These are phyloP conservation scores for Huiozyma sinensis DNA, from an alignment of 805 yeast species.

Conservation along the genomic window DNA sequence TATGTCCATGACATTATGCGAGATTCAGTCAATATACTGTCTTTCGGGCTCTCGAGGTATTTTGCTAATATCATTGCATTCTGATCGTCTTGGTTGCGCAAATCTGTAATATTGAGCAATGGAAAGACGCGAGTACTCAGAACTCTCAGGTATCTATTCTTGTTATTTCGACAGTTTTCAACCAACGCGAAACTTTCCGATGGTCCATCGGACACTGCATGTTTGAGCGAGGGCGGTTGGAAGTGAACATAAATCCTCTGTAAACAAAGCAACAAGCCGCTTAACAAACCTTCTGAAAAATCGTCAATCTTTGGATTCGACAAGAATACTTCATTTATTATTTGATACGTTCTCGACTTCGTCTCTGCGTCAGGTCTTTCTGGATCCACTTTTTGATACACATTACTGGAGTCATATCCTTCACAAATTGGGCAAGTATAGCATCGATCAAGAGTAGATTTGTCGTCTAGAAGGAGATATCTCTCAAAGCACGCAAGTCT, in stretches of 20 bases:
- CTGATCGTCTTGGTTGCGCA: slow-evolving; percentile 31
- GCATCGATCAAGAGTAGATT: neutral
- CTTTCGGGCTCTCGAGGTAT: slow-evolving; percentile 29
- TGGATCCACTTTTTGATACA: slow-evolving; percentile 14
- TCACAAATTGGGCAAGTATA: slow-evolving; percentile 16
- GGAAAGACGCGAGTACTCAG: slow-evolving; percentile 45
- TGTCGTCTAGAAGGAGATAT: neutral
- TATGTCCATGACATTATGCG: slow-evolving; percentile 54
- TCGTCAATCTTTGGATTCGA: slow-evolving; percentile 14
- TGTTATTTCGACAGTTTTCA: slow-evolving; percentile 30
- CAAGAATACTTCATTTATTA: slow-evolving; percentile 22
- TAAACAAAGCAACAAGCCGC: slow-evolving; percentile 37
- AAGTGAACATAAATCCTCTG: slow-evolving; percentile 43
- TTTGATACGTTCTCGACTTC: slow-evolving; percentile 14
- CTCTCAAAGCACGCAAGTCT: slow-evolving; percentile 17
- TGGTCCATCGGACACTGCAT: neutral
- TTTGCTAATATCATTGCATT: slow-evolving; percentile 37
- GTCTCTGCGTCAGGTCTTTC: slow-evolving; percentile 23
- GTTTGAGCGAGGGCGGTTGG: slow-evolving; percentile 35
- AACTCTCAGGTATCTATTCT: slow-evolving; percentile 46
- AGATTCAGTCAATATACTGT: slow-evolving; percentile 44
- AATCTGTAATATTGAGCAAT: slow-evolving; percentile 32
- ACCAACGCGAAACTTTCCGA: slow-evolving; percentile 31
- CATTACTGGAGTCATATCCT: slow-evolving; percentile 6
- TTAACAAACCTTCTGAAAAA: slow-evolving; percentile 25